Percentiles rank a stretch among this genome's conserved stretches.
phyloP scores from a whole-genome alignment of 805 yeast species.

The Dipodascopsis uninucleata region DNA sequence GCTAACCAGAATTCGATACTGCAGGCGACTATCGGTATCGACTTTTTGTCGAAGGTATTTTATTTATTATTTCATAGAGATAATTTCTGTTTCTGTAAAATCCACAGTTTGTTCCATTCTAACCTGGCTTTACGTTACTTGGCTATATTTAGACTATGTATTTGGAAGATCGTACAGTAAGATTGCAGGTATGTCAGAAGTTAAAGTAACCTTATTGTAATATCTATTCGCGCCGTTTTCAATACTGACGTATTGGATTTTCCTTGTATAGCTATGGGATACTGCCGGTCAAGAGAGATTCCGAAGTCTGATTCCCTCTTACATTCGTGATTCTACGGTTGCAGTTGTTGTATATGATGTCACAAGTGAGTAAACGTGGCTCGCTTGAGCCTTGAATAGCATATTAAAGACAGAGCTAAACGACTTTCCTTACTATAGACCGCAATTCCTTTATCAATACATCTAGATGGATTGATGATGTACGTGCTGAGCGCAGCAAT shows the following conservation, averaged over 20 bases:
- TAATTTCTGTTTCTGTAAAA: too few relatives aligned
- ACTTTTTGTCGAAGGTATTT: slow-evolving; percentile 70
- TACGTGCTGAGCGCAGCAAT: slow-evolving; percentile 83
- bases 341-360: slow-evolving; percentile 95
- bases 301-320: slow-evolving; percentile 89
- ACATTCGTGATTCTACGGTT: slow-evolving; percentile 94
- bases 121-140: not conserved
- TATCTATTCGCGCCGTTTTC: not conserved
- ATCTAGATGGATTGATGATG: slow-evolving; percentile 91
- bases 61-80: slow-evolving; percentile 1
- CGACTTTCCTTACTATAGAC: slow-evolving; percentile 22
- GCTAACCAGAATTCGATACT: too few relatives aligned
- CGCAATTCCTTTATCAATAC: slow-evolving; percentile 76
- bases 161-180: slow-evolving; percentile 88
- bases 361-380: slow-evolving; percentile 52
- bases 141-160: slow-evolving; percentile 62
- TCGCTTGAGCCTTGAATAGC: not conserved
- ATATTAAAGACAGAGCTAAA: too few relatives aligned
- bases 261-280: slow-evolving; percentile 65
- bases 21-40: slow-evolving; percentile 93
- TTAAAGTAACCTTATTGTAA: too few relatives aligned
- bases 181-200: slow-evolving; percentile 66
- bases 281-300: slow-evolving; percentile 88
- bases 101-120: too few relatives aligned
- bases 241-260: not conserved